phyloP scores from a whole-genome alignment of 2,329 filamentous ascomycete species.

The Colletotrichum navitas region DNA sequence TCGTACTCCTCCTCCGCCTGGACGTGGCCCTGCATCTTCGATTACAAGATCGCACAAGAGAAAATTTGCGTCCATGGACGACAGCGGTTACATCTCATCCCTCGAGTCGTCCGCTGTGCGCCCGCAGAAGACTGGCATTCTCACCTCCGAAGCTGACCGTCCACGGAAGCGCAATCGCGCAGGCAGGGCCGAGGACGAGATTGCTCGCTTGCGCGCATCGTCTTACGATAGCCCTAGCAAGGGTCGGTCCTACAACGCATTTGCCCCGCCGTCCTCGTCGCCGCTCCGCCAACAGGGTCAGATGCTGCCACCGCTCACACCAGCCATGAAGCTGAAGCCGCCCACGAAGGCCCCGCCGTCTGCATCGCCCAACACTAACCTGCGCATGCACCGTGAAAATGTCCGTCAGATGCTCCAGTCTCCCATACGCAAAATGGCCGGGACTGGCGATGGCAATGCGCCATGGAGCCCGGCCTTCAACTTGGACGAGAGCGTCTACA shows the following conservation, averaged over 20 bases:
- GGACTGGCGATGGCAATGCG: constrained; percentile 59
- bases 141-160: constrained; percentile 85
- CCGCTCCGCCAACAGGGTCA: constrained; percentile 73
- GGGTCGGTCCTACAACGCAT: constrained; percentile 65
- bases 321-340: constrained; percentile 83
- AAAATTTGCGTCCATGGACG: constrained; percentile 83
- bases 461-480: constrained; percentile 78
- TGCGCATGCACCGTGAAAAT: constrained; percentile 87
- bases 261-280: constrained; percentile 73
- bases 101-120: constrained; percentile 90
- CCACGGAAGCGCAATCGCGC: constrained; percentile 73
- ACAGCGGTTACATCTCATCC: constrained; percentile 97
- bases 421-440: constrained; percentile 67
- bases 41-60: constrained; percentile 77
- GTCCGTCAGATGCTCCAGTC: constrained; percentile 87
- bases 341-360: constrained; percentile 74
- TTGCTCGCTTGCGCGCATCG: constrained; percentile 90
- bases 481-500: constrained; percentile 68
- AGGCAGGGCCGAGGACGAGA: constrained; percentile 89
- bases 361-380: constrained; percentile 91
- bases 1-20: constrained; percentile 81
- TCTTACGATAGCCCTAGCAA: constrained; percentile 93
- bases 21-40: constrained; percentile 71
- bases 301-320: constrained; percentile 83
- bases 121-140: constrained; percentile 71